phyloP scores from a whole-genome alignment of 306 rosid genomes.

The Begonia loranthoides region DNA sequence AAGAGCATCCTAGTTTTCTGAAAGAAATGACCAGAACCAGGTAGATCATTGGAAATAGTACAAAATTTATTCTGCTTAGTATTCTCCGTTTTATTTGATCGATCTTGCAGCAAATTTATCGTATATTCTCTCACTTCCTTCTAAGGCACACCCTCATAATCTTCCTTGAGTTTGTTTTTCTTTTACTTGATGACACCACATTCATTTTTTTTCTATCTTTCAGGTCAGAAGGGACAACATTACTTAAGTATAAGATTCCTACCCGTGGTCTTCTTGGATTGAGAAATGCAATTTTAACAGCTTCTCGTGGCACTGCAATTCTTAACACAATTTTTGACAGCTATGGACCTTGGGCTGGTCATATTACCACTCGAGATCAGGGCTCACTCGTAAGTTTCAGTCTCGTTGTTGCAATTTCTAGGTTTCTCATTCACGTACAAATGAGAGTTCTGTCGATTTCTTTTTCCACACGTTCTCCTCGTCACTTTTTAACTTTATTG shows the following conservation, averaged over 20 bases:
- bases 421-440: neutral
- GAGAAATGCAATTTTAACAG: constrained; percentile 92
- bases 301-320: constrained; percentile 93
- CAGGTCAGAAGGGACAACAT: constrained; percentile 79
- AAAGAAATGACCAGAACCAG: no score
- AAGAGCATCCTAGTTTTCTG: no score
- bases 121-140: no score
- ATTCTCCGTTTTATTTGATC: no score
- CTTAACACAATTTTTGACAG: constrained; percentile 84
- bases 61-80: no score
- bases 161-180: constrained; percentile 1
- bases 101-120: no score
- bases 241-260: constrained; percentile 86
- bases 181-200: neutral
- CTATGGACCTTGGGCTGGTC: constrained; percentile 96
- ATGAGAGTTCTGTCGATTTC: no score
- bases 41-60: no score
- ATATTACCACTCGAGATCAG: constrained; percentile 79
- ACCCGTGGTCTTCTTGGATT: constrained; percentile 96
- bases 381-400: constrained; percentile 74
- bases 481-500: no score
- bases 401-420: neutral
- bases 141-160: no score
- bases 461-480: neutral
- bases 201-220: constrained; percentile 10